Evolutionary conservation across 1,284 basidiomycete genomes (phyloP), one percentile per base, ranked within the genome.

Genomic region (Microbotryomycetes sp.): DNA sequence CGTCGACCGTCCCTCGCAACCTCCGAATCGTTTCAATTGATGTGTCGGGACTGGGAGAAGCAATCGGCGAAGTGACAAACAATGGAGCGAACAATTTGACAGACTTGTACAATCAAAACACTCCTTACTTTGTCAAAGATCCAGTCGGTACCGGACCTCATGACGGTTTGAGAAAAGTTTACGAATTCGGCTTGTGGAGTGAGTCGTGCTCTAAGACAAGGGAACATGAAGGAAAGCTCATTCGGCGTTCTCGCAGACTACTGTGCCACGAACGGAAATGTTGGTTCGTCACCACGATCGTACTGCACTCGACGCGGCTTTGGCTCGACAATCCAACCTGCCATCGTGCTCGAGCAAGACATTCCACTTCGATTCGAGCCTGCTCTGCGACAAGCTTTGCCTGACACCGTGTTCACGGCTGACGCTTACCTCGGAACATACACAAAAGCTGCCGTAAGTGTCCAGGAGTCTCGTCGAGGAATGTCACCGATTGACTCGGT

Each of bases 101-200:
- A 16, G 57, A 57, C 25, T 25, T 66, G 15, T 66, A 61, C 47
- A 49, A 54, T 22, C 5, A 47, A 1, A 19, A 29, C 3, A 25
- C 32, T 9, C 26, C 26, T 28, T 52, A 52, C 12, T 15, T 25
- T 19, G 50, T 25, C 50, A 30, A 42, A 42, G 36, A 42, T 19
- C 36, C 36, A 12, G 36, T 42, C 19, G 36, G 36, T 12, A 9
- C 36, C 45, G 59, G 52, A 3, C 54, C 49, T 29, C 61, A 68
- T 30, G 54, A 55, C 19, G 70, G 70, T 6, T n/a, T 71, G n/a
- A 46, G 63, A 31, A 58, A 60, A 55, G 56, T 23, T 2, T 71
- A 71, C 60, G 63, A 70, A 50, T 70, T 58, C 55, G 70, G 67
- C 19, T 55, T 71, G 3, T 67, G 62, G 62, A 58, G 64, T 61